Percentiles rank a stretch among this genome's conserved stretches.
Conservation (phyloP, 2,329 filamentous ascomycete genomes). For the Camillea tinctor region DNA sequence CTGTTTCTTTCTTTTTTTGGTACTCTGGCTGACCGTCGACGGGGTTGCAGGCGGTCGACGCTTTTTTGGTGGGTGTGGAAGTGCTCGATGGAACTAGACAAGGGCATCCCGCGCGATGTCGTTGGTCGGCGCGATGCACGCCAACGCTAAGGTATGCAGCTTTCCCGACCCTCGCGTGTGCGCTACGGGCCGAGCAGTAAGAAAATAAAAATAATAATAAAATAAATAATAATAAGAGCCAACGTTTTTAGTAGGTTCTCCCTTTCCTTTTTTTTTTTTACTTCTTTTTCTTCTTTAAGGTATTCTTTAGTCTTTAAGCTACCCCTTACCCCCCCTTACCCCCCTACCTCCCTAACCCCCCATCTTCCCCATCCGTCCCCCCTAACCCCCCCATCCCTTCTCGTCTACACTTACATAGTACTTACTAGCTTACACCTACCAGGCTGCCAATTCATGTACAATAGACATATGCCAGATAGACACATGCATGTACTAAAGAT, state of each 20-base stretch:
- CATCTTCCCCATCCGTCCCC: no score
- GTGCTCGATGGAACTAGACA: neutral
- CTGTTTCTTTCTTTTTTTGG: neutral
- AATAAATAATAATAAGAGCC: no score
- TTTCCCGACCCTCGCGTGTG: neutral
- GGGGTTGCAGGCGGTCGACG: neutral
- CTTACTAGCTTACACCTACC: no score
- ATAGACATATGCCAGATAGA: neutral
- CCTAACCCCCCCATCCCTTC: no score
- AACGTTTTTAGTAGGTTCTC: neutral
- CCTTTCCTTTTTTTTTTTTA: neutral
- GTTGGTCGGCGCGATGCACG: neutral
- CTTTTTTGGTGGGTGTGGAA: neutral
- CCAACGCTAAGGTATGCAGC: neutral
- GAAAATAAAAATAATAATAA: no score
- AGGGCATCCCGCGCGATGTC: neutral
- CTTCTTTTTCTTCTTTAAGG: neutral
- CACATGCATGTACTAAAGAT: neutral
- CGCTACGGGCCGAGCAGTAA: neutral
- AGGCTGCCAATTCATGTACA: neutral
- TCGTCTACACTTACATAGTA: no score
- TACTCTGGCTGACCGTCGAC: no score
- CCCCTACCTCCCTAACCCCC: no score
- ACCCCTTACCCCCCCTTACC: neutral
- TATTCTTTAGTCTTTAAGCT: neutral